Evolutionary conservation across 768 basidiomycete genomes (phyloP).

Genomic region (Amanita jacksonii): DNA sequence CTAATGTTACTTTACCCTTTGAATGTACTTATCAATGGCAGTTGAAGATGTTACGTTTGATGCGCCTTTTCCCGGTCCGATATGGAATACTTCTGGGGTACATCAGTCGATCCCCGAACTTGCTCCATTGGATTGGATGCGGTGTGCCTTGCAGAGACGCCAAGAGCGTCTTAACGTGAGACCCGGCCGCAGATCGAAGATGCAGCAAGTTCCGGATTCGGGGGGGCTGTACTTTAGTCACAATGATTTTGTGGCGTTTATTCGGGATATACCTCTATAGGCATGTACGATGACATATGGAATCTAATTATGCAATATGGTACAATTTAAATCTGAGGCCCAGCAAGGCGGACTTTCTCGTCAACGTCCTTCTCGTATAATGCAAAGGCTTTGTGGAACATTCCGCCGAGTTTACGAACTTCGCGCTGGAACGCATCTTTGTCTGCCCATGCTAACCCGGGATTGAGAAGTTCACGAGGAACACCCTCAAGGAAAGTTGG

Average conservation of each 20-base stretch:
- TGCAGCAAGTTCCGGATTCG: not conserved
- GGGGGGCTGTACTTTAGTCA: not conserved
- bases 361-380: constrained; percentile 84
- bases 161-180: not conserved
- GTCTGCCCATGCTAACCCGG: constrained; percentile 77
- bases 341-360: constrained; percentile 71
- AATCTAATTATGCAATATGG: too few species aligned
- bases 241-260: not conserved
- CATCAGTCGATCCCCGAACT: constrained; percentile 2
- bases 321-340: constrained; percentile 42
- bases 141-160: not conserved
- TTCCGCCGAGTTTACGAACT: constrained; percentile 77
- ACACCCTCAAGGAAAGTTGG: constrained; percentile 81
- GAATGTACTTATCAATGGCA: too few species aligned
- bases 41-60: not conserved
- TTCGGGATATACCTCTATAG: not conserved
- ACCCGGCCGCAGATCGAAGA: not conserved
- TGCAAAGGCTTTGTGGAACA: constrained; percentile 93
- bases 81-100: not conserved
- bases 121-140: not conserved
- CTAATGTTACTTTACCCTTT: too few species aligned
- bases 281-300: not conserved
- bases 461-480: constrained; percentile 86
- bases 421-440: constrained; percentile 87
- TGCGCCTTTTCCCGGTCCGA: not conserved